Evolutionary conservation across 768 basidiomycete genomes (phyloP), one percentile per base, ranked within the genome.

Genomic region (Mycena galopus): DNA sequence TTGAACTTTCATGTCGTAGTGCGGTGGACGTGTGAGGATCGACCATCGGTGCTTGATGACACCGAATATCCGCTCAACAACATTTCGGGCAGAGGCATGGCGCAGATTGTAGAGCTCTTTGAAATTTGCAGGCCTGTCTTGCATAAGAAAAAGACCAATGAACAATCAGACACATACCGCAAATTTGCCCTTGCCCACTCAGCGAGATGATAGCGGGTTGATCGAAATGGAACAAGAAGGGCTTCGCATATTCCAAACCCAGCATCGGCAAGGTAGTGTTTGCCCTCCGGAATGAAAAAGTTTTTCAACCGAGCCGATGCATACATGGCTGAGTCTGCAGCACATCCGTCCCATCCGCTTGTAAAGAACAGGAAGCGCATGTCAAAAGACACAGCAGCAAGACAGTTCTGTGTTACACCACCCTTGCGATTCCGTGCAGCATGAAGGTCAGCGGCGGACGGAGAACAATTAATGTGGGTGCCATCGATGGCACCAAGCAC

Each of bases 51-150:
- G 63, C 85, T 47, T 47, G 9, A 47, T 21, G 19, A 47, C 44
- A 47, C 44, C 44, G 21, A 47, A 19, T 4, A 47, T 47, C 7
- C 44, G 21, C 9, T 47, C 44, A 4, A 47, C 17, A 16, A 47
- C 21, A n/a, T 47, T 47, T 1, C 77, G 78, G 56, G 79, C 80
- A 66, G 77, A 77, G 11, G 84, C 78, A 78, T 87, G 84, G 27
- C 80, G 76, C 3, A 87, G 78, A 77, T 86, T 87, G 69, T 80
- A 86, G 1, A 87, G 73, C 72, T 87, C 84, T 75, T 86, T 77
- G 42, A 78, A 69, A 50, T 82, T 83, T 64, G 19, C 44, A 42
- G 84, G 84, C 21, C 44, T 47, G 16, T 21, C 4, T 5, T 21
- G 19, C 1, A n/a, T 47, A n/a, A 47, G 44, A 47, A 47, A 16